These are phyloP conservation scores for Tetrahymena malaccensis DNA, from an alignment of 73 alveolate genomes.

Conservation along the genomic window DNA sequence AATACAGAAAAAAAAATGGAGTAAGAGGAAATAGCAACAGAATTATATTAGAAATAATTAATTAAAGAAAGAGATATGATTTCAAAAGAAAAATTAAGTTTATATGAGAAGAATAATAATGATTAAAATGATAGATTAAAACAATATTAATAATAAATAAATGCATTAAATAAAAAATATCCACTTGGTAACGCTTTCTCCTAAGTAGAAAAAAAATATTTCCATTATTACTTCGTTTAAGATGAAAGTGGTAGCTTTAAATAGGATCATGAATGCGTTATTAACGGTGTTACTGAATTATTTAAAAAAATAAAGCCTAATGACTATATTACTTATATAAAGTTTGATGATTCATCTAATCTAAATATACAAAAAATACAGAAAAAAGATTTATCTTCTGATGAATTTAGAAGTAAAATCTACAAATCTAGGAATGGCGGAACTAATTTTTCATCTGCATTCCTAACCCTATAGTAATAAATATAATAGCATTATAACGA, in stretches of 20 bases:
- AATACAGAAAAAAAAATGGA: too few relatives aligned
- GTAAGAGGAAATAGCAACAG: too few relatives aligned
- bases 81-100: too few relatives aligned
- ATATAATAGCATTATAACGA: background rate
- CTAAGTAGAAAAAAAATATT: background rate
- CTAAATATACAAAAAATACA: background rate
- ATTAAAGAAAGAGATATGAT: too few relatives aligned
- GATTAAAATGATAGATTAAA: too few relatives aligned
- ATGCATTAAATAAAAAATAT: background rate
- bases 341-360: background rate
- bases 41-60: too few relatives aligned
- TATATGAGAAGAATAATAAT: too few relatives aligned
- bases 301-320: background rate
- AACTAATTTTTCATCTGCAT: background rate
- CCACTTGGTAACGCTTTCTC: background rate
- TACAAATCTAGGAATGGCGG: background rate
- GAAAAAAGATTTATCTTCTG: background rate
- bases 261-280: background rate
- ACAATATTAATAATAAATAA: too few relatives aligned
- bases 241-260: background rate
- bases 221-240: background rate
- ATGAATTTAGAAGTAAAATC: background rate
- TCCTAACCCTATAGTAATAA: background rate
- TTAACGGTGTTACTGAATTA: background rate
- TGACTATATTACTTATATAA: background rate